Conservation (phyloP, 768 basidiomycete species). For the Leccinellum albellum region DNA sequence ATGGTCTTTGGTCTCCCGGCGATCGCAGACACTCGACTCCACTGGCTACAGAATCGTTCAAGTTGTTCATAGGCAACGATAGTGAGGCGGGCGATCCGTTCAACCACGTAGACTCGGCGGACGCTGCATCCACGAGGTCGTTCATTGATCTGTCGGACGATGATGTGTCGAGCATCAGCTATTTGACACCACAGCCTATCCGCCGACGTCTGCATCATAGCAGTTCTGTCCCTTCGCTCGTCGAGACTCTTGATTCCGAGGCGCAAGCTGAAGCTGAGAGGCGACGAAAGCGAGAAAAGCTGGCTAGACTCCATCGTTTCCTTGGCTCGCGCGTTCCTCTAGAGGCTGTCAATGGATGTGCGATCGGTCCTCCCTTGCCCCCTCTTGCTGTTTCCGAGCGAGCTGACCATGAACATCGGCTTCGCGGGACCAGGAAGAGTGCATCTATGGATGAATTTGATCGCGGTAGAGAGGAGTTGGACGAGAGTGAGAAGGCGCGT, state of each 20-base stretch:
- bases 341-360: slow-evolving; percentile 58
- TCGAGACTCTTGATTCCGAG: slow-evolving; percentile 48
- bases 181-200: slow-evolving; percentile 24
- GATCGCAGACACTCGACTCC: slow-evolving; percentile 56
- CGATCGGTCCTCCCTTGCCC: slow-evolving; percentile 29
- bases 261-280: slow-evolving; percentile 59
- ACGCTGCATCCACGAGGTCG: slow-evolving; percentile 36
- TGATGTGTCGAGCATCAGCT: slow-evolving; percentile 30
- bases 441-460: slow-evolving; percentile 52
- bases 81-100: background rate
- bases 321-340: slow-evolving; percentile 78
- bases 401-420: slow-evolving; percentile 37
- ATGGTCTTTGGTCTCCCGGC: slow-evolving; percentile 26
- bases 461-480: slow-evolving; percentile 65
- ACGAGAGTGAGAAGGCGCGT: slow-evolving; percentile 70
- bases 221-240: slow-evolving; percentile 44
- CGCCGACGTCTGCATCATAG: slow-evolving; percentile 29
- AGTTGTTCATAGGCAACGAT: slow-evolving; percentile 20
- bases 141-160: slow-evolving; percentile 66
- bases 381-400: slow-evolving; percentile 30
- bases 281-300: slow-evolving; percentile 66
- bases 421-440: slow-evolving; percentile 43
- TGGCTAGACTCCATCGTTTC: slow-evolving; percentile 81
- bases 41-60: slow-evolving; percentile 44
- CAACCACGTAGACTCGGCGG: slow-evolving; percentile 13